A percentile compares a stretch with the other conserved stretches of the same genome.
Conservation (phyloP, 352 stramenopile species). For the Phytophthora multivora region DNA sequence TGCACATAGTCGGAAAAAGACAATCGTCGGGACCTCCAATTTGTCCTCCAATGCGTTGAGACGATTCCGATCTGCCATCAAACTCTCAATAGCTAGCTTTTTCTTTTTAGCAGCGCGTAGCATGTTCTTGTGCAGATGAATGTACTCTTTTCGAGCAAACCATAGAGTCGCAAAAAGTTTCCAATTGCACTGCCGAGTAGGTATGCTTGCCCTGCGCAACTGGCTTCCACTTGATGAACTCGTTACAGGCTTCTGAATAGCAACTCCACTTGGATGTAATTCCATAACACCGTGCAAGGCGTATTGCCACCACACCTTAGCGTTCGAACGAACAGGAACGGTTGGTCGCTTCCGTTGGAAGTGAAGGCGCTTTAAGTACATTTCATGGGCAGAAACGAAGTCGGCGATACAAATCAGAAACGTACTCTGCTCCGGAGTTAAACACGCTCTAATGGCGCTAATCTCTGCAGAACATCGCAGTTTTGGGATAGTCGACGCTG, state of each 20-base stretch:
- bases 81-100: conserved; percentile 51
- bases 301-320: conserved; percentile 80
- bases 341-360: conserved; percentile 68
- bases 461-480: conserved; percentile 75
- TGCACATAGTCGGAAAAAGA: conserved; percentile 81
- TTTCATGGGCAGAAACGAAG: conserved; percentile 80
- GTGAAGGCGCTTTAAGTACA: conserved; percentile 84
- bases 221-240: neutral
- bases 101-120: conserved; percentile 68
- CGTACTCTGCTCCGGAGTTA: conserved; percentile 79
- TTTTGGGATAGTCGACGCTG: conserved; percentile 67
- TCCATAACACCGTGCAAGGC: conserved; percentile 71
- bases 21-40: conserved; percentile 77
- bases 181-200: conserved; percentile 46
- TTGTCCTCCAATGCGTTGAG: conserved; percentile 73
- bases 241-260: conserved; percentile 11
- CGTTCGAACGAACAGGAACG: conserved; percentile 50
- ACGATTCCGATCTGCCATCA: conserved; percentile 49
- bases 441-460: conserved; percentile 61
- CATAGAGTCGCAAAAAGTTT: conserved; percentile 65
- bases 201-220: conserved; percentile 12
- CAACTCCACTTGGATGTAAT: conserved; percentile 37
- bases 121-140: conserved; percentile 74
- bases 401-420: conserved; percentile 79
- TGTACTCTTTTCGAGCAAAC: conserved; percentile 73